Percentiles rank a stretch among this genome's conserved stretches.
These are phyloP conservation scores for Tulasnella sp. DNA, from an alignment of 768 basidiomycete genomes.

Conservation along the genomic window DNA sequence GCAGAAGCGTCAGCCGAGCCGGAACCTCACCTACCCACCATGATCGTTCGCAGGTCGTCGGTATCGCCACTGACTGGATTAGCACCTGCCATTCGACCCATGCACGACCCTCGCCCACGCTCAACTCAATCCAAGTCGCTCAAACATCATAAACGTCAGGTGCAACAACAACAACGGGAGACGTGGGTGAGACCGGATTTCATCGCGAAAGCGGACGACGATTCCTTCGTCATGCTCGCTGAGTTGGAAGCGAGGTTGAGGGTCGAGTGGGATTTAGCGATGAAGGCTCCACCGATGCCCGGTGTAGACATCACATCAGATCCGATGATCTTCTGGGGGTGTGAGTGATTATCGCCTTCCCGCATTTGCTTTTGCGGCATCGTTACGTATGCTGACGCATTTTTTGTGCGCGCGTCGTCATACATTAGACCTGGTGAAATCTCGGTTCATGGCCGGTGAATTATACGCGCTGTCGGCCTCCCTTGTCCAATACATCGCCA, in stretches of 20 bases:
- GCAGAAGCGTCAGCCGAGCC: neutral
- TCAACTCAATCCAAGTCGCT: conserved; percentile 13
- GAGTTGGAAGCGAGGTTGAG: conserved; percentile 34
- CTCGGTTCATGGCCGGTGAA: conserved; percentile 37
- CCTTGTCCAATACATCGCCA: conserved; percentile 32
- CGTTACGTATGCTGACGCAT: no score
- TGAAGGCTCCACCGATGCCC: neutral
- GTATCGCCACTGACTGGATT: conserved; percentile 7
- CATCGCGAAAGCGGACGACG: conserved; percentile 39
- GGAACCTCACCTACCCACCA: neutral
- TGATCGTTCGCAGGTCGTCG: neutral
- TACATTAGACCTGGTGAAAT: conserved; percentile 28
- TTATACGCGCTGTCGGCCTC: conserved; percentile 34
- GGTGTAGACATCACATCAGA: conserved; percentile 1
- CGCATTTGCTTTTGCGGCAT: conserved; percentile 1
- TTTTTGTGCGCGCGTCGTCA: conserved; percentile 4
- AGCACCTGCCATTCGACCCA: conserved; percentile 27
- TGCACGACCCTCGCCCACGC: conserved; percentile 19
- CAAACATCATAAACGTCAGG: conserved; percentile 10
- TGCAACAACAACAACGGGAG: neutral
- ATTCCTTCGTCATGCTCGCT: conserved; percentile 33
- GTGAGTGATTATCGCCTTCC: conserved; percentile 18
- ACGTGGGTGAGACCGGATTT: conserved; percentile 30
- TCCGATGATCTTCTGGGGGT: conserved; percentile 27
- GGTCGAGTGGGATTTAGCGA: conserved; percentile 20